These are phyloP conservation scores for Sedum album DNA, from an alignment of 164 flowering plant species.

Conservation along the genomic window DNA sequence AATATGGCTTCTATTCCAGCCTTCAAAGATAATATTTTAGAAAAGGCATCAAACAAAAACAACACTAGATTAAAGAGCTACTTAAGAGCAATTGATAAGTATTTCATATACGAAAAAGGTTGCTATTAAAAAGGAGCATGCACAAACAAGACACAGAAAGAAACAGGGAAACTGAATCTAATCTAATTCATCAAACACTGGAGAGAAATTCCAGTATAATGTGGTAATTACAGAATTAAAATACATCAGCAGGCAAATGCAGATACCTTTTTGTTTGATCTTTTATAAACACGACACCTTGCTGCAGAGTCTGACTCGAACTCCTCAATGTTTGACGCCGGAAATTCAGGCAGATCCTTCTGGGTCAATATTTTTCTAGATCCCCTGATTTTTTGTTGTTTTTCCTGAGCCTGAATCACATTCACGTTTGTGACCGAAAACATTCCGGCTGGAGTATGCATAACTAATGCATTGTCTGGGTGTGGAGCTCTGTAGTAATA, in stretches of 20 bases:
- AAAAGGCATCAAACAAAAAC: not conserved
- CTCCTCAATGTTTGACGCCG: constrained; percentile 29
- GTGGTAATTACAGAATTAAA: not conserved
- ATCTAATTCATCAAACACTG: no score
- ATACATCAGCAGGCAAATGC: not conserved
- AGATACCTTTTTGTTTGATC: constrained; percentile 42
- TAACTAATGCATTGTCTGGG: constrained; percentile 64
- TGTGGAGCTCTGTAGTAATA: constrained; percentile 55
- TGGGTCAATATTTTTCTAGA: constrained; percentile 50
- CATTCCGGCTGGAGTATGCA: constrained; percentile 62
- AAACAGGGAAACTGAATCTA: not conserved
- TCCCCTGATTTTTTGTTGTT: constrained; percentile 28
- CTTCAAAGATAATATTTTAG: not conserved
- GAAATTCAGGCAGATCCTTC: constrained; percentile 29
- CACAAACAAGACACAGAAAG: no score
- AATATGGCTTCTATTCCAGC: not conserved
- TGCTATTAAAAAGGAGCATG: not conserved
- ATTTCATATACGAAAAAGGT: not conserved
- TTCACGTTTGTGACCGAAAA: constrained; percentile 47
- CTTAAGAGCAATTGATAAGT: not conserved
- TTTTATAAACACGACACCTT: constrained; percentile 59
- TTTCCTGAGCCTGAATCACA: constrained; percentile 40
- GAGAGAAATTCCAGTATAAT: no score
- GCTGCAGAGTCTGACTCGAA: constrained; percentile 65
- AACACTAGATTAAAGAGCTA: not conserved